Conservation (phyloP, 495 filamentous ascomycete species). For the Xylona heveae region DNA sequence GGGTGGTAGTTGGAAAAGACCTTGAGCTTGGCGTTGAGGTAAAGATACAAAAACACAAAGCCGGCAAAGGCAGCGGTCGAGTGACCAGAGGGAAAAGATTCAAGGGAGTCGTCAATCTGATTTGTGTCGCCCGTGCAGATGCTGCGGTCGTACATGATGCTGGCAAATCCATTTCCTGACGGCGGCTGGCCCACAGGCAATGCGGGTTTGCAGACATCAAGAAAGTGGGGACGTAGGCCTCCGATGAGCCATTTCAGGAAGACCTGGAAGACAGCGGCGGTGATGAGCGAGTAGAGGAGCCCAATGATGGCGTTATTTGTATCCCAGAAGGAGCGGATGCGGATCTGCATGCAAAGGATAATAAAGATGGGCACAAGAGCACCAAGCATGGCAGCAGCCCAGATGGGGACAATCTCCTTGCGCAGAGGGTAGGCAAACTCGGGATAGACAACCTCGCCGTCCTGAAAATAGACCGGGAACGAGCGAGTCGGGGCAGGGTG, state of each 20-base stretch:
- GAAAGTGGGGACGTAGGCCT: conserved; percentile 32
- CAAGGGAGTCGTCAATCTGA: conserved; percentile 24
- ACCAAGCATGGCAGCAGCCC: conserved; percentile 30
- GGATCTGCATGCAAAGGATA: conserved; percentile 28
- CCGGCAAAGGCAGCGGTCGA: conserved; percentile 28
- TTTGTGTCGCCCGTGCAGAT: conserved; percentile 26
- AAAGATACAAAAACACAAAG: conserved; percentile 27
- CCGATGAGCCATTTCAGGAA: conserved; percentile 29
- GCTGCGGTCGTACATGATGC: conserved; percentile 26
- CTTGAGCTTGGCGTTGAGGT: conserved; percentile 35
- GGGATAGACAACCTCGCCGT: conserved; percentile 36
- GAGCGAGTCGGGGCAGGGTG: conserved; percentile 31
- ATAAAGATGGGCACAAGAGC: conserved; percentile 30
- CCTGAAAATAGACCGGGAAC: conserved; percentile 34
- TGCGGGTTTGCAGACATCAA: conserved; percentile 33
- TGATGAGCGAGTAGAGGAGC: conserved; percentile 35
- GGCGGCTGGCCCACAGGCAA: no score
- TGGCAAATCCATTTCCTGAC: conserved; percentile 21
- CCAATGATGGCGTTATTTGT: conserved; percentile 39
- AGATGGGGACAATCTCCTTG: conserved; percentile 41
- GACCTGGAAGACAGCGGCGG: conserved; percentile 33
- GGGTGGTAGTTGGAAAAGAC: conserved; percentile 35
- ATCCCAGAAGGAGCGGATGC: conserved; percentile 45
- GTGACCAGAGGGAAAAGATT: conserved; percentile 30
- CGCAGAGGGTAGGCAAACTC: conserved; percentile 38